Evolutionary conservation across 192 early-diverging fungal species (phyloP).

Genomic region (Coemansia sp.): DNA sequence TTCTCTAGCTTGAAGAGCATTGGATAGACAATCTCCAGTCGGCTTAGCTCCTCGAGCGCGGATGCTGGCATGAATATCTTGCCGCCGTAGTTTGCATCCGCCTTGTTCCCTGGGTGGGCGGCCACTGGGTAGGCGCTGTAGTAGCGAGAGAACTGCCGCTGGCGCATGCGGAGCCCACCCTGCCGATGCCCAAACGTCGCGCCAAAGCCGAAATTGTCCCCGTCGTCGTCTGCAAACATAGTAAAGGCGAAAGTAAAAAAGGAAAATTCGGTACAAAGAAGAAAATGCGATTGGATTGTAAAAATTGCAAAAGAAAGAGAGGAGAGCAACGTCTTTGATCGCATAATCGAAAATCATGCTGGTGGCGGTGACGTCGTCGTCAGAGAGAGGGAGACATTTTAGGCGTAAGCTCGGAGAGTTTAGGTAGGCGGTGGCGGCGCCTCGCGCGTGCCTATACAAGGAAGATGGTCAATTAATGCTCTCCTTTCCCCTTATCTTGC

Average conservation of each 20-base stretch:
- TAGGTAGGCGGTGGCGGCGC: neutral
- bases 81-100: slow-evolving; percentile 48
- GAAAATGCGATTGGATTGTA: neutral
- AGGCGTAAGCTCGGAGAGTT: neutral
- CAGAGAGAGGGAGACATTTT: too few species aligned
- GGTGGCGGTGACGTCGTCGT: neutral
- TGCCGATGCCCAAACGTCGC: slow-evolving; percentile 9
- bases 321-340: neutral
- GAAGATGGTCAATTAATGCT: neutral
- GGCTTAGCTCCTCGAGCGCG: slow-evolving; percentile 57
- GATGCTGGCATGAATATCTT: slow-evolving; percentile 54
- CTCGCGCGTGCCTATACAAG: neutral
- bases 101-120: slow-evolving; percentile 33
- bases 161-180: slow-evolving; percentile 7
- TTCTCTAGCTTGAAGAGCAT: slow-evolving; percentile 87
- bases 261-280: neutral
- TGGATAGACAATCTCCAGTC: slow-evolving; percentile 86
- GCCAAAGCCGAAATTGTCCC: slow-evolving; percentile 28
- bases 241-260: neutral
- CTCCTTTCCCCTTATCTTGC: neutral
- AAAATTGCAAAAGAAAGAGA: neutral
- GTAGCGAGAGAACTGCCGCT: slow-evolving; percentile 31
- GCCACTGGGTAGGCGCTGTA: slow-evolving; percentile 49
- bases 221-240: slow-evolving; percentile 26
- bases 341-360: neutral